phyloP scores from a whole-genome alignment of 345 rosid species.

The Hevea brasiliensis region DNA sequence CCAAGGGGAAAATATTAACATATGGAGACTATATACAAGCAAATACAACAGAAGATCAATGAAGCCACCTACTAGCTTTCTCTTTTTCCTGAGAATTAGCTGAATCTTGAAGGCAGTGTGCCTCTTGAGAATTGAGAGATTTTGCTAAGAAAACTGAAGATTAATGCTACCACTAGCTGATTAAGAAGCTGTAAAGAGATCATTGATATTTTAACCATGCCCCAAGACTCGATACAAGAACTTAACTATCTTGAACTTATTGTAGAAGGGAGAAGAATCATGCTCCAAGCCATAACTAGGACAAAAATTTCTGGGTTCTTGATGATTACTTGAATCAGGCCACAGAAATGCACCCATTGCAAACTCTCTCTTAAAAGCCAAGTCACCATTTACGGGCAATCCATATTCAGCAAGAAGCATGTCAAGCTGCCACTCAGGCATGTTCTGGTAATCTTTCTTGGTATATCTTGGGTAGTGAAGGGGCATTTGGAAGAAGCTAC shows the following conservation, averaged over 20 bases:
- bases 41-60: no score
- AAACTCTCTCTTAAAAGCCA: slow-evolving; percentile 45
- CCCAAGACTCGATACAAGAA: neutral
- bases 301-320: neutral
- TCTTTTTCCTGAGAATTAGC: no score
- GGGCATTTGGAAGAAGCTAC: slow-evolving; percentile 55
- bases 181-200: no score
- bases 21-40: no score
- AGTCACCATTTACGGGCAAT: slow-evolving; percentile 34
- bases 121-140: no score
- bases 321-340: slow-evolving; percentile 19
- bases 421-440: slow-evolving; percentile 66
- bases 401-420: slow-evolving; percentile 54
- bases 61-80: no score
- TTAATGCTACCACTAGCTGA: no score
- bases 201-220: neutral
- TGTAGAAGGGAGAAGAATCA: neutral
- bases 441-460: slow-evolving; percentile 46
- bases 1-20: no score
- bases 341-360: slow-evolving; percentile 64
- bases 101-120: no score
- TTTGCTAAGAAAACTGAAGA: no score
- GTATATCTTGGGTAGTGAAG: slow-evolving; percentile 61
- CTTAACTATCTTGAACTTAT: neutral
- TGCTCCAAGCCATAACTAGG: neutral